Evolutionary conservation across 306 rosid species (phyloP).

Genomic region (Glycine tomentella): DNA sequence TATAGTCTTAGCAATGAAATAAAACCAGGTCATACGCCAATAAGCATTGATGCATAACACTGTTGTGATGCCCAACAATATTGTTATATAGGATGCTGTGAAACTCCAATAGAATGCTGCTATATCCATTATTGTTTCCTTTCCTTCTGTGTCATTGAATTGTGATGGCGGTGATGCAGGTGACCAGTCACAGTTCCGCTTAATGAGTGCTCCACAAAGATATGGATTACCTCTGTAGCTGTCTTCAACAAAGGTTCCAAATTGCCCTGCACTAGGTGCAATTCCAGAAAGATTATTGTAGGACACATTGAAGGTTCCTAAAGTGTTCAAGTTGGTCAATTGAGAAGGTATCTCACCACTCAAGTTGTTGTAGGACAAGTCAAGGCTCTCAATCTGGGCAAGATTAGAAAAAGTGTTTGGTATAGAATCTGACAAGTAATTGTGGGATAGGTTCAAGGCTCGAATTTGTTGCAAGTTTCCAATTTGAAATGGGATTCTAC

Average conservation of each 20-base stretch:
- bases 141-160: not conserved
- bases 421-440: constrained; percentile 14
- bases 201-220: constrained; percentile 12
- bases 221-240: constrained; percentile 5
- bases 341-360: constrained; percentile 32
- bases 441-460: constrained; percentile 21
- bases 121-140: not conserved
- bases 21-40: constrained; percentile 33
- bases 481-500: constrained; percentile 3
- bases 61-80: not conserved
- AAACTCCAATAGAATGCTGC: constrained; percentile 29
- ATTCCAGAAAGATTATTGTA: constrained; percentile 38
- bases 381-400: constrained; percentile 23
- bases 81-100: not conserved
- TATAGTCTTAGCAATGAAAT: constrained; percentile 6
- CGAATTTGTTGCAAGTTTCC: constrained; percentile 12
- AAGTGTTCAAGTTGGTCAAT: not conserved
- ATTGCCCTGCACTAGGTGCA: not conserved
- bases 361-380: constrained; percentile 7
- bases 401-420: constrained; percentile 28
- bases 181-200: not conserved
- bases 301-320: constrained; percentile 19
- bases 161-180: not conserved
- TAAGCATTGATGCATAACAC: constrained; percentile 6
- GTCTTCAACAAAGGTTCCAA: constrained; percentile 11